phyloP scores from a whole-genome alignment of 805 yeast genomes.

The Candida loeiensis region DNA sequence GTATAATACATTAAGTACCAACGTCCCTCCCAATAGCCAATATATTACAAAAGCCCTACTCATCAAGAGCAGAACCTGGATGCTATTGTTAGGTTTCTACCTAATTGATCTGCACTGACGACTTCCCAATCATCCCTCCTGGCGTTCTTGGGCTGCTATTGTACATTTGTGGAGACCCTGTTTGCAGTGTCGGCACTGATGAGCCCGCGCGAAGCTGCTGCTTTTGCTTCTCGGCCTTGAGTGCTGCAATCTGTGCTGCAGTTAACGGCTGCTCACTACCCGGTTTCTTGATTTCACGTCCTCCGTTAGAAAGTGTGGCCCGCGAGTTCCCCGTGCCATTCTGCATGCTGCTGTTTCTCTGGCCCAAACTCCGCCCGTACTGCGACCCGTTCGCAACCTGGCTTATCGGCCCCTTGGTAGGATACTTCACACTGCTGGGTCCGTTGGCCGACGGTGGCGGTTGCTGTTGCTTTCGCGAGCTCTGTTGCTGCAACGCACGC shows the following conservation, averaged over 20 bases:
- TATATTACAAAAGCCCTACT: slow-evolving; percentile 3
- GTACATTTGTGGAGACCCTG: slow-evolving; percentile 8
- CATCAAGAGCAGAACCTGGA: slow-evolving; percentile 5
- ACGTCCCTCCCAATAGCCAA: not conserved
- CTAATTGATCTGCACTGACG: slow-evolving; percentile 1
- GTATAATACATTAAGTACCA: slow-evolving; percentile 3
- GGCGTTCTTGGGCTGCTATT: slow-evolving; percentile 6
- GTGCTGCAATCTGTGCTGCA: slow-evolving; percentile 6
- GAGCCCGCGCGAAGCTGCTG: slow-evolving; percentile 6
- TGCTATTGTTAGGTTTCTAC: not conserved
- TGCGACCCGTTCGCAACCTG: slow-evolving; percentile 1
- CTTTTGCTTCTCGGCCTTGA: slow-evolving; percentile 10
- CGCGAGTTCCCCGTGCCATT: not conserved
- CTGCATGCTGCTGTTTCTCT: slow-evolving; percentile 1
- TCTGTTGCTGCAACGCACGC: slow-evolving; percentile 41
- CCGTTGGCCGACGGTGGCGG: not conserved
- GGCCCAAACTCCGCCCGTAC: slow-evolving; percentile 4
- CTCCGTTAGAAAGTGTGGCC: not conserved
- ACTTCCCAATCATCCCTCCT: not conserved
- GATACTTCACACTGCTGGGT: not conserved
- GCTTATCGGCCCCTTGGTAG: not conserved
- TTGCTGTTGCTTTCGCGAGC: slow-evolving; percentile 14
- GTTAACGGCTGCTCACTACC: slow-evolving; percentile 3
- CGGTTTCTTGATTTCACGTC: slow-evolving; percentile 2
- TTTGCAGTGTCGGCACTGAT: slow-evolving; percentile 5